phyloP scores from a whole-genome alignment of 306 rosid genomes.

The Macrotyloma uniflorum region DNA sequence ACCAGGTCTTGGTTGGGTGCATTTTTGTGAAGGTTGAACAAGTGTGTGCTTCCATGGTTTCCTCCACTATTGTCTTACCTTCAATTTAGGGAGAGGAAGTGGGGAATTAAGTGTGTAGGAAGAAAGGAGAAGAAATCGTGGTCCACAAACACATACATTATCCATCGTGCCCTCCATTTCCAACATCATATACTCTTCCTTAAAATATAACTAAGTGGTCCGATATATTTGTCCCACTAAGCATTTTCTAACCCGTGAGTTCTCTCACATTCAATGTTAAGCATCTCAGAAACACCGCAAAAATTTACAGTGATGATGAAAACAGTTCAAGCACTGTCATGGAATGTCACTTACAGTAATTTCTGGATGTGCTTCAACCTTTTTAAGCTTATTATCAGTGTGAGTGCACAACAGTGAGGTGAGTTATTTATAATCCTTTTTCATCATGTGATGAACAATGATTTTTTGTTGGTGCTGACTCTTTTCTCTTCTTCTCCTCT shows the following conservation, averaged over 20 bases:
- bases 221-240: background rate
- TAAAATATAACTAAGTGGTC: background rate
- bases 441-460: too few relatives aligned
- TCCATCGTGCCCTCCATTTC: background rate
- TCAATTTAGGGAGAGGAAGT: background rate
- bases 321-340: too few relatives aligned
- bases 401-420: too few relatives aligned
- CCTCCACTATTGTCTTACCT: slow-evolving; percentile 23
- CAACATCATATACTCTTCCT: background rate
- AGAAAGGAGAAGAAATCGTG: background rate
- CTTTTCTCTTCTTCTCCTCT: too few relatives aligned
- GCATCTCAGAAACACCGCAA: too few relatives aligned
- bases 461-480: too few relatives aligned
- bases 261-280: background rate
- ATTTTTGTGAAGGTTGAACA: slow-evolving; percentile 10
- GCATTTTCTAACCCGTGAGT: too few relatives aligned
- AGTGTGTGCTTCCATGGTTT: background rate
- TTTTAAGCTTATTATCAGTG: too few relatives aligned
- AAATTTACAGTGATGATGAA: too few relatives aligned
- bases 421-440: too few relatives aligned
- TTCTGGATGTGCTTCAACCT: too few relatives aligned
- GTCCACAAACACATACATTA: slow-evolving; percentile 18
- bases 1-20: background rate
- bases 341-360: too few relatives aligned
- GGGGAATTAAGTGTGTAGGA: background rate